Conservation (phyloP, 768 basidiomycete species). For the Lepiota brunneoincarnata region DNA sequence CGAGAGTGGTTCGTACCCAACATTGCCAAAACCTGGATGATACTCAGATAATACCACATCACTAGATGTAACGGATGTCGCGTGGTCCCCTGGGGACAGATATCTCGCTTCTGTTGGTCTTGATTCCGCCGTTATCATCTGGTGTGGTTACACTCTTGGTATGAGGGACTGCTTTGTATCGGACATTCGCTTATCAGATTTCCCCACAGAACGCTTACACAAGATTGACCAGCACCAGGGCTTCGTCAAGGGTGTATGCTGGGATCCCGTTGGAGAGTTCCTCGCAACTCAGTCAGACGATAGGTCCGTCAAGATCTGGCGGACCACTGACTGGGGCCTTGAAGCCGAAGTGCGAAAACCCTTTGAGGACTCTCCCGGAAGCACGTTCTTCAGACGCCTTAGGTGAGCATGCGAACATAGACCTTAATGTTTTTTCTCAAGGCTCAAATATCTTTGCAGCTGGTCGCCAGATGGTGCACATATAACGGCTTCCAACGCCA, state of each 20-base stretch:
- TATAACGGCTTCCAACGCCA: constrained; percentile 96
- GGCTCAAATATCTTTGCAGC: constrained; percentile 35
- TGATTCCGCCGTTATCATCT: constrained; percentile 88
- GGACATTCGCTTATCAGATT: not conserved
- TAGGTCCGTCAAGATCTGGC: constrained; percentile 95
- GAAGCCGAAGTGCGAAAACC: constrained; percentile 86
- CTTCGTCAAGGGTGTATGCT: constrained; percentile 98
- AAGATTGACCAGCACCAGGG: constrained; percentile 90
- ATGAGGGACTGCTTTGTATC: constrained; percentile 15
- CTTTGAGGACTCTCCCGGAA: constrained; percentile 91
- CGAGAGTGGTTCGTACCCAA: constrained; percentile 68
- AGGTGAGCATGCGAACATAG: constrained; percentile 66
- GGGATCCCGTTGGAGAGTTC: constrained; percentile 97
- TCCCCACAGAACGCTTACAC: constrained; percentile 64
- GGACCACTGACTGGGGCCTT: constrained; percentile 86
- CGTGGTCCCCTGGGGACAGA: constrained; percentile 91
- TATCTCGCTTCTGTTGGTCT: constrained; percentile 93
- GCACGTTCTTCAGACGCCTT: constrained; percentile 89
- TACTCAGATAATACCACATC: constrained; percentile 1
- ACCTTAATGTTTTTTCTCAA: not conserved
- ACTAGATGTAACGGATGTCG: constrained; percentile 90
- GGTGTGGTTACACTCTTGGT: constrained; percentile 94
- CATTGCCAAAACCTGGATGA: not conserved
- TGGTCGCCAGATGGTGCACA: constrained; percentile 99
- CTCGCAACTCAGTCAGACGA: constrained; percentile 98